These are phyloP conservation scores for Saccharomycopsis hybrid DNA, from an alignment of 1,139 yeast genomes.

Conservation along the genomic window DNA sequence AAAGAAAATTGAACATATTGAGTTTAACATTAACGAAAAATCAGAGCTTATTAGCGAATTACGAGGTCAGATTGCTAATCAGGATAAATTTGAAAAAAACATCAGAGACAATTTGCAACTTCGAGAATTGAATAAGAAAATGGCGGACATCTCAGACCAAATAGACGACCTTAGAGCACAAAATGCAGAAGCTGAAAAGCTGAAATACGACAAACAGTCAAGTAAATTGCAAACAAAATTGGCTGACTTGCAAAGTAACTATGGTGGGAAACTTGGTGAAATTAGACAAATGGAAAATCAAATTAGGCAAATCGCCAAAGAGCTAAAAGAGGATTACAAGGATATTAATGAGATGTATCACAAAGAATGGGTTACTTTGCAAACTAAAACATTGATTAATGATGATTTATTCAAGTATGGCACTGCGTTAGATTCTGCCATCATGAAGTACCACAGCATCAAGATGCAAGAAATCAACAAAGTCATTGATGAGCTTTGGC, in stretches of 20 bases:
- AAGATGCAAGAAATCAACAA: slow-evolving; percentile 93
- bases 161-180: slow-evolving; percentile 42
- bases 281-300: slow-evolving; percentile 78
- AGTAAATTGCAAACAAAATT: slow-evolving; percentile 46
- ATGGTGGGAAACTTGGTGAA: slow-evolving; percentile 81
- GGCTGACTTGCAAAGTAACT: slow-evolving; percentile 54
- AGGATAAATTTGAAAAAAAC: slow-evolving; percentile 46
- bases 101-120: slow-evolving; percentile 51
- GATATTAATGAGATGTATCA: slow-evolving; percentile 60
- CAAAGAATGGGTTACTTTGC: slow-evolving; percentile 68
- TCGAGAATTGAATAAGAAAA: slow-evolving; percentile 34
- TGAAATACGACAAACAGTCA: slow-evolving; percentile 57
- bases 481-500: slow-evolving; percentile 88
- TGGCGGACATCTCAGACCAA: slow-evolving; percentile 31
- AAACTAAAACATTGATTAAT: slow-evolving; percentile 71
- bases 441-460: slow-evolving; percentile 84
- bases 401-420: slow-evolving; percentile 80
- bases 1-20: slow-evolving; percentile 22
- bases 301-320: slow-evolving; percentile 46
- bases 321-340: slow-evolving; percentile 63
- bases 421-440: slow-evolving; percentile 84
- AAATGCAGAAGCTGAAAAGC: slow-evolving; percentile 60
- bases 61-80: slow-evolving; percentile 33
- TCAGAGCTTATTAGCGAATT: slow-evolving; percentile 20
- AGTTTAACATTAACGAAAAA: slow-evolving; percentile 24